Base-by-base conservation (phyloP, 2,329 filamentous ascomycete species). In the Scleromitrula shiraiana region DNA sequence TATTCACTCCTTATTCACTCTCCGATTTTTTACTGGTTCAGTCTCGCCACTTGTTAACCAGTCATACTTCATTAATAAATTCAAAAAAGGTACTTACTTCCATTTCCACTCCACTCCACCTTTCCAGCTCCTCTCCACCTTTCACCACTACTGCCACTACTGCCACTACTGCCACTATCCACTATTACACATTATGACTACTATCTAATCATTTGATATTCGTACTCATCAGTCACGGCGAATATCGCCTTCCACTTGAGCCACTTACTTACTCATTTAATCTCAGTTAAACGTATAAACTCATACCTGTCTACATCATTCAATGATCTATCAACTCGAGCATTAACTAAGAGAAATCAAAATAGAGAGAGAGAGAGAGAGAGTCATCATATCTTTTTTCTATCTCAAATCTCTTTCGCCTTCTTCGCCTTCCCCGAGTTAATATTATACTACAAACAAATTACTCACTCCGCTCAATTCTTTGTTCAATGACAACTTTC, bases 381-480 rank as follows among this genome's bases (percentile, higher is more conserved):
- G 19, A 38, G 23, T 15, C 39, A 26, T 9, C 46, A 29, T 29
- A n/a, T 23, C 42, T 41, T 14, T 22, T 40, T 29, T 26, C 10
- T 32, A 23, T 15, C 12, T 10, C 15, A 23, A 36, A 23, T 41
- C 44, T 47, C 37, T 27, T 36, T 41, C 44, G 29, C 44, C 44
- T 47, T 41, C 50, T 57, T 57, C 53, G 54, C 53, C 48, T 49
- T 27, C 23, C 43, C 38, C 41, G 51, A 54, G 39, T 47, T 20
- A 22, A 46, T 46, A 36, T 51, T 53, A 43, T 42, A 58, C 36
- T 32, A 22, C 36, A 41, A 15, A 26, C 37, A 26, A 22, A 41
- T 47, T 41, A 41, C 44, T 47, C 44, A 47, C 59, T 62, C 59
- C 59, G 56, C 60, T 61, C 59, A 61, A 38, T 55, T 54, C 49